Evolutionary conservation across 441 rosid genomes (phyloP), one percentile per base, ranked within the genome.

Genomic region (Capsella rubella): DNA sequence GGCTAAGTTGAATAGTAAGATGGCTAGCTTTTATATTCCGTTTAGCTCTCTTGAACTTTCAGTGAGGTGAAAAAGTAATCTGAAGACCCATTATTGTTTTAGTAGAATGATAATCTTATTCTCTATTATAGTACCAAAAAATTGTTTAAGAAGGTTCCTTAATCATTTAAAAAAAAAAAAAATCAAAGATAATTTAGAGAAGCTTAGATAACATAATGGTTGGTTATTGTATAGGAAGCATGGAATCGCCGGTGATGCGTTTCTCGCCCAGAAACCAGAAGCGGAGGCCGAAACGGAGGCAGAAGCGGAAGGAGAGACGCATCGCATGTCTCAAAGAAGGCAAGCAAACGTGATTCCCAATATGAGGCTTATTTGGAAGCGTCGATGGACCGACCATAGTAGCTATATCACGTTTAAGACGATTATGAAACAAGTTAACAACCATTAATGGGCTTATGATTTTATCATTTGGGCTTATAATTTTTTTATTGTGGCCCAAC

Each of bases 1-100:
- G 50, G 16, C 45, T 69, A 35, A 40, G 73, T 67, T 68, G 74
- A 68, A 75, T 75, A 69, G 74, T 54, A 37, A 69, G 51, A 69
- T 61, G 50, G 16, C 45, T 69, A 35, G 66, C 60, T 46, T 75
- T 75, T 42, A 25, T 54, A 68, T 69, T 53, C 13, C 27, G n/a
- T 69, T 75, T 54, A 28, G 65, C 56, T 45, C 60, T 55, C 34
- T 55, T 63, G 37, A 54, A 31, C 69, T 54, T 69, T 61, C 29
- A 45, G 64, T 54, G 79, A 11, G 28, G 64, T 69, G 61, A 64
- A 54, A 68, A 75, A 69, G n/a, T 50, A 21, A 74, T 66, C 60
- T 13, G 18, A 57, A 49, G 60, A 50, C 67, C 58, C 62, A 47
- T 31, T 12, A 29, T 14, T 42, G 12, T 60, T 58, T 39, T 3